Base-by-base conservation (phyloP, 257 asterid species). In the Coffea canephora region DNA sequence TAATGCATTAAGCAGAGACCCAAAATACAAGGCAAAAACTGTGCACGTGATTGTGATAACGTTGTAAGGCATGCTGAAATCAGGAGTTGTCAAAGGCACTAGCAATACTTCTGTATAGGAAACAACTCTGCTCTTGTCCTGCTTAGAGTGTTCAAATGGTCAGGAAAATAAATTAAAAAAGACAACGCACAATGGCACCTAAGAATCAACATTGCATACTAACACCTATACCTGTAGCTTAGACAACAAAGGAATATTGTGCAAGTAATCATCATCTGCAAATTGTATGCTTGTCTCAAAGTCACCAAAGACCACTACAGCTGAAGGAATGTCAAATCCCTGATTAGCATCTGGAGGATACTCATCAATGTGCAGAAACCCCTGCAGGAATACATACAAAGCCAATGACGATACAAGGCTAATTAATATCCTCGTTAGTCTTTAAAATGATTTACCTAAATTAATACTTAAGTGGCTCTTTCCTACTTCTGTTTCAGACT, bases 281-380 rank as follows among this genome's bases (percentile, higher is more conserved):
- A 94, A 85, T 69, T 87, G 85, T 83, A 86, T 83, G 85, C 88
- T 90, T 74, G 98, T 82, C 71, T 46, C 79, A 76, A 89, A 87
- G 89, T 89, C 96, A 12, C 85, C 74, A 73, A 91, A 94, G 89
- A 76, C 89, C 75, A 96, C 83, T 50, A 94, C 83, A 59, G 97
- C 97, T 82, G 99, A 94, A 75, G 99, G 97, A 83, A 96, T 96
- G 86, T 92, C 99, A 68, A 96, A 96, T 48, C 99, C 99, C 89
- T 96, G 99, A 85, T 96, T 92, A 75, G 99, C 98, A 91, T 94
- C 99, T 39, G 98, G 96, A 83, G 99, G 98, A 85, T 96, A 96
- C 80, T 96, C 98, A 71, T 94, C 97, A 59, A 94, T 96, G 83
- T 96, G 98, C 77, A 96, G 95, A 89, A 96, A 94, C 23, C 98